Percentiles rank a stretch among this genome's conserved stretches.
These are phyloP conservation scores for Silene coronaria DNA, from an alignment of 179 eudicot genomes.

Conservation along the genomic window DNA sequence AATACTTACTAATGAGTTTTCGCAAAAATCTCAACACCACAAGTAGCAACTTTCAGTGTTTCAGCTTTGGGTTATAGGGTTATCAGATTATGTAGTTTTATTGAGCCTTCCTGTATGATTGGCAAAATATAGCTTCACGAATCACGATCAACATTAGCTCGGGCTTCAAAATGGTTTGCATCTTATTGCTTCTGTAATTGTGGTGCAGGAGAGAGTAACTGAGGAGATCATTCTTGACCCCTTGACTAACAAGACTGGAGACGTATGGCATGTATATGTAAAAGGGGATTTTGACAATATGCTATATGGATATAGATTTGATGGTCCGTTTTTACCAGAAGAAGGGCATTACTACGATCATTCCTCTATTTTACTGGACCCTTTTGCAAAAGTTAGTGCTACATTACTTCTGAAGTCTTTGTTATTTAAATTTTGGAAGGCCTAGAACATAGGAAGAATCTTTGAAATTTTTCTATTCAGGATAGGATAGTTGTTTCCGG, in stretches of 20 bases:
- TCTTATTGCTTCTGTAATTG: slow-evolving; percentile 16
- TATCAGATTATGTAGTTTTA: too few species aligned
- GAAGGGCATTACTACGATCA: slow-evolving; percentile 77
- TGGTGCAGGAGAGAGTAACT: slow-evolving; percentile 64
- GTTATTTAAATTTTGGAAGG: slow-evolving; percentile 3
- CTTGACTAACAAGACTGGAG: slow-evolving; percentile 70
- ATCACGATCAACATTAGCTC: too few species aligned
- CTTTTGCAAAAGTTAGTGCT: slow-evolving; percentile 77
- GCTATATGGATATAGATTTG: slow-evolving; percentile 76
- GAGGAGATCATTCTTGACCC: slow-evolving; percentile 79
- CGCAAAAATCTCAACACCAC: too few species aligned
- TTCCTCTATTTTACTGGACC: slow-evolving; percentile 67
- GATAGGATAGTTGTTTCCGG: not conserved
- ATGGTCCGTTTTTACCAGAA: slow-evolving; percentile 67
- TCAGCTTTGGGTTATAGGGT: too few species aligned
- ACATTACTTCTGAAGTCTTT: slow-evolving; percentile 5
- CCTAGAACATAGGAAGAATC: not conserved
- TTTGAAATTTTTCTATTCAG: not conserved
- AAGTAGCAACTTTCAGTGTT: too few species aligned
- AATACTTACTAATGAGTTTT: too few species aligned
- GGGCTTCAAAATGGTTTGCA: not conserved
- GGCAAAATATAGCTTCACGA: too few species aligned
- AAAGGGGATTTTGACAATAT: slow-evolving; percentile 68
- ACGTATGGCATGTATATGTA: slow-evolving; percentile 81
- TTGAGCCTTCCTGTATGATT: too few species aligned